Conservation (phyloP, 2,329 filamentous ascomycete genomes). For the Talaromyces pinophilus region DNA sequence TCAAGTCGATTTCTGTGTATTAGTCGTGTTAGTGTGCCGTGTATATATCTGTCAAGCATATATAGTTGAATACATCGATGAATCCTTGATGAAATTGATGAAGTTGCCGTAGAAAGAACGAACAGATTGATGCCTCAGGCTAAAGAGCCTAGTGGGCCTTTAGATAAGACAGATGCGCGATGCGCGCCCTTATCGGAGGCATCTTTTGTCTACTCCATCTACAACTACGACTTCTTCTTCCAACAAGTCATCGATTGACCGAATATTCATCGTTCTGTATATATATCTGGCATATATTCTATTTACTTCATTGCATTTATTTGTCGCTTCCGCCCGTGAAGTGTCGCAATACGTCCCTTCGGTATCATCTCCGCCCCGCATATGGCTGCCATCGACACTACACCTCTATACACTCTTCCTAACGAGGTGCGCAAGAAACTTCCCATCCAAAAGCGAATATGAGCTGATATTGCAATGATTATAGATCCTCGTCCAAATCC, state of each 20-base stretch:
- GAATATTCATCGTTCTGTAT: background rate
- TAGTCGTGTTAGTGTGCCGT: background rate
- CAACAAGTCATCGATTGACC: background rate
- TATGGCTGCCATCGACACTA: constrained; percentile 2
- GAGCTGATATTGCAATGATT: background rate
- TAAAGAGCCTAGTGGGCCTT: background rate
- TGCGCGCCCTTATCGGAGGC: constrained; percentile 3
- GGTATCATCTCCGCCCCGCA: background rate
- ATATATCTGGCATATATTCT: background rate
- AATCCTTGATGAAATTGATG: background rate
- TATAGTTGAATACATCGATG: background rate
- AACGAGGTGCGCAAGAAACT: background rate
- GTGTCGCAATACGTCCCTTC: background rate
- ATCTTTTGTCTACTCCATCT: background rate
- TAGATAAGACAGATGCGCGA: background rate
- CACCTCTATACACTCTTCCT: constrained; percentile 13
- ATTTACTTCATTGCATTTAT: background rate
- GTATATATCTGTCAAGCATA: background rate
- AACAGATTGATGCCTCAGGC: background rate
- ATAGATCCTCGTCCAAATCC: constrained; percentile 55
- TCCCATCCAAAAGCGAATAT: background rate
- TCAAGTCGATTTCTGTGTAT: constrained; percentile 19
- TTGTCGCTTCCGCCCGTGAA: background rate
- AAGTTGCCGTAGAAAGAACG: background rate
- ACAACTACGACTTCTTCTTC: background rate